Evolutionary conservation across 2,329 filamentous ascomycete genomes (phyloP).

Genomic region (Grosmannia clavigera): DNA sequence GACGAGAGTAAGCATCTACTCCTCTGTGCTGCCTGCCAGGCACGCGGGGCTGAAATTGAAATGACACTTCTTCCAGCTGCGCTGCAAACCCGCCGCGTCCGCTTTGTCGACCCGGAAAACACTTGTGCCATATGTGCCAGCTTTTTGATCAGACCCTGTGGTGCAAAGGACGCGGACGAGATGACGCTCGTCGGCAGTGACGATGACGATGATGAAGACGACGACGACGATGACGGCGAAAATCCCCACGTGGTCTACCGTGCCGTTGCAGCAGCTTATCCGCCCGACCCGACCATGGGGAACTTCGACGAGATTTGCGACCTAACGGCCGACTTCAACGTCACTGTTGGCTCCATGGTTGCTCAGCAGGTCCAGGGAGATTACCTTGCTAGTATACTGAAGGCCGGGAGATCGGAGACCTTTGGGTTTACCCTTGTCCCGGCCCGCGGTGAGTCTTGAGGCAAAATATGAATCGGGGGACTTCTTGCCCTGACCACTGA

Average conservation of each 20-base stretch:
- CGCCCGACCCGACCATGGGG: background rate
- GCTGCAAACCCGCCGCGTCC: background rate
- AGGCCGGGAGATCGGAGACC: no score
- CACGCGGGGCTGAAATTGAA: background rate
- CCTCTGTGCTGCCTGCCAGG: background rate
- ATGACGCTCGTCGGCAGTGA: background rate
- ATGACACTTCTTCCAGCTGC: background rate
- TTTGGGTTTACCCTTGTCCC: no score
- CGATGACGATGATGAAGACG: background rate
- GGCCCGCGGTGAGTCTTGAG: no score
- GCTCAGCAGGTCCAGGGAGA: background rate
- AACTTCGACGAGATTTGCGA: background rate
- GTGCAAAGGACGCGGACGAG: background rate
- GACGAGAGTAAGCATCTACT: background rate
- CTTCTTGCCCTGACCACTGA: no score
- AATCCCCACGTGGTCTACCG: background rate
- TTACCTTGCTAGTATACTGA: no score
- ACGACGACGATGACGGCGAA: background rate
- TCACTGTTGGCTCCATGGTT: background rate
- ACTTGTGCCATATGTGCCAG: background rate
- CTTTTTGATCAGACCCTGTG: background rate
- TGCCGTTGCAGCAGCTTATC: background rate
- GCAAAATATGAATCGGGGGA: no score
- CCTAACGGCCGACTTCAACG: background rate
- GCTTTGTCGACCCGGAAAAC: background rate